Evolutionary conservation across 306 rosid genomes (phyloP), one percentile per base, ranked within the genome.

Genomic region (Cicer judaicum): DNA sequence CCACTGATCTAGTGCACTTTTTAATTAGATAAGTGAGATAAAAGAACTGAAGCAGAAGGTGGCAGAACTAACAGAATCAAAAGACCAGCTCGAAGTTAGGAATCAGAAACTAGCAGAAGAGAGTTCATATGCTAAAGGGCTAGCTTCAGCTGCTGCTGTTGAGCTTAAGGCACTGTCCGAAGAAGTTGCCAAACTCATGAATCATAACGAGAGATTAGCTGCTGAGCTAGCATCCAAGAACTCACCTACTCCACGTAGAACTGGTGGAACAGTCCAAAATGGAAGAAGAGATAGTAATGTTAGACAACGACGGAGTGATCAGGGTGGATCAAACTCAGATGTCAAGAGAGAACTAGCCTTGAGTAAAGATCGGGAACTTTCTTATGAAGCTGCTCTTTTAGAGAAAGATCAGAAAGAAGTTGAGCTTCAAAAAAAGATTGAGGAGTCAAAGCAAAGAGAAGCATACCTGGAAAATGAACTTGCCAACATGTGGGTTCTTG

Each of bases 101-200:
- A 95, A 95, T 87, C 93, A 86, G 85, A 92, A 92, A 77, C 85
- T 95, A 60, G 97, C 94, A 74, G 99, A 95, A 74, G 99, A 95
- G 83, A 86, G 97, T 83, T 80, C 96, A 63, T 95, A 92, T 84
- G 99, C 99, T 62, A 95, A 95, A 80, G 98, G 97, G 74, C 82
- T 95, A 62, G 99, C 99, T 62, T 95, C 99, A 41, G 99, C 99
- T 70, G 99, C 99, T n/a, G 99, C 98, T 5, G 98, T 92, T 68
- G 99, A 95, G 84, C 96, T 95, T 54, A 95, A 95, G 85, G 98
- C 97, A 72, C 79, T 95, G 57, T 87, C 99, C 16, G 99, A 92
- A 87, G 99, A 95, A 86, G 97, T 95, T 65, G 80, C 99, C 65
- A 95, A 95, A 82, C 96, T 90, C 67, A 92, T 92, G 99, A 92